Percentiles rank a stretch among this genome's conserved stretches.
phyloP scores from a whole-genome alignment of 176 grass and related monocot genomes.

The Eremochloa ophiuroides region DNA sequence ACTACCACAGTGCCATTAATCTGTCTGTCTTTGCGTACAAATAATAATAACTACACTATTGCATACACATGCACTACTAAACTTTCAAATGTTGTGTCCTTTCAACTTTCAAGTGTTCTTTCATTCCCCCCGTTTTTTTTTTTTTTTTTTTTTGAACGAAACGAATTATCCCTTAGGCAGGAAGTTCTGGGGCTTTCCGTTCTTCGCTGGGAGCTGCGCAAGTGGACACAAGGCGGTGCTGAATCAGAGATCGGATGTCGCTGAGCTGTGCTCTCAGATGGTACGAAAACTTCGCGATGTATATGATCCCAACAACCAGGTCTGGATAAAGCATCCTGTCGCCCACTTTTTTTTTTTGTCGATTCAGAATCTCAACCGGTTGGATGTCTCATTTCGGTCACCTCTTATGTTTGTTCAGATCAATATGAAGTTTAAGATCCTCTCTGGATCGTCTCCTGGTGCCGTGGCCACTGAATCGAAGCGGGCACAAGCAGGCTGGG shows the following conservation, averaged over 20 bases:
- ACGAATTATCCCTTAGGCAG: constrained; percentile 18
- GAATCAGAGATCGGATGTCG: constrained; percentile 72
- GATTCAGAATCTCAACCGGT: not conserved
- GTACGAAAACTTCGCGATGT: constrained; percentile 54
- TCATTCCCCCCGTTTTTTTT: not conserved
- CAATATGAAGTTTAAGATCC: constrained; percentile 66
- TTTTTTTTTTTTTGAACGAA: not conserved
- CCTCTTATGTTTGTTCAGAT: constrained; percentile 37
- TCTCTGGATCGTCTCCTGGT: constrained; percentile 51
- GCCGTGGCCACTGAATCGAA: constrained; percentile 70
- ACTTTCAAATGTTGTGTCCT: not conserved
- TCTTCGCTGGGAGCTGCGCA: constrained; percentile 70
- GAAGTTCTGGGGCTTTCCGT: constrained; percentile 77
- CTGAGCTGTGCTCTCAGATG: constrained; percentile 79
- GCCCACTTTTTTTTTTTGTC: not conserved
- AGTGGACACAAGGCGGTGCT: constrained; percentile 57
- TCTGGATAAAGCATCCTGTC: not conserved
- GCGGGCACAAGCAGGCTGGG: constrained; percentile 73
- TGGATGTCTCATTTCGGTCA: not conserved
- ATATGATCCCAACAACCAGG: constrained; percentile 76
- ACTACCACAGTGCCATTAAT: not conserved
- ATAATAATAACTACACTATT: not conserved
- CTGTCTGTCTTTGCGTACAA: not conserved
- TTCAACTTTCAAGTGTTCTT: not conserved
- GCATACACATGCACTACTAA: not conserved